phyloP scores from a whole-genome alignment of 2,329 filamentous ascomycete species.

The Colletotrichum tamarilloi region DNA sequence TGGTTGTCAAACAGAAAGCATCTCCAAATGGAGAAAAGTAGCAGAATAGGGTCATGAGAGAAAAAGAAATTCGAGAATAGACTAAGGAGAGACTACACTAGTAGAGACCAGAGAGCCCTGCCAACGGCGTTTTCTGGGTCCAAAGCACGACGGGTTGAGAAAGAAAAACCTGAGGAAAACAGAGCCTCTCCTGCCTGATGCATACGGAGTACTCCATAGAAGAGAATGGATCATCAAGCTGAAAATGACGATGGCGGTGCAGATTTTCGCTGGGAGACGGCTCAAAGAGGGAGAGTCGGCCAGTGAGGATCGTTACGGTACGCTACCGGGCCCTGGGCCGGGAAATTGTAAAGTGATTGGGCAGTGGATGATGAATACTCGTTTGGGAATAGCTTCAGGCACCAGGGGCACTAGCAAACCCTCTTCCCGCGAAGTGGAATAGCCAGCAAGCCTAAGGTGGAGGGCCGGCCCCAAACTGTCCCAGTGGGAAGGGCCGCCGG shows the following conservation, averaged over 20 bases:
- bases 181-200: background rate
- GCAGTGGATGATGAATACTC: constrained; percentile 16
- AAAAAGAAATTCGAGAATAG: constrained; percentile 2
- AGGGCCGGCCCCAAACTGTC: background rate
- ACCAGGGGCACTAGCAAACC: constrained; percentile 26
- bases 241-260: constrained; percentile 14
- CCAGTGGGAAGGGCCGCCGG: constrained; percentile 19
- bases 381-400: constrained; percentile 30
- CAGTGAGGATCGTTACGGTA: constrained; percentile 14
- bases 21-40: background rate
- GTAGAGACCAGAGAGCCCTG: background rate
- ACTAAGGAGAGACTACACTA: background rate
- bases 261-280: constrained; percentile 14
- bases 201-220: background rate
- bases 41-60: background rate
- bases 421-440: constrained; percentile 14
- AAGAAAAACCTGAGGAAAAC: constrained; percentile 1
- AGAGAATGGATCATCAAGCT: background rate
- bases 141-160: background rate
- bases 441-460: background rate
- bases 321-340: constrained; percentile 15
- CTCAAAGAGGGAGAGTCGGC: constrained; percentile 7
- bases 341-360: constrained; percentile 34
- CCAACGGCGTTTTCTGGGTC: background rate
- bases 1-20: background rate